phyloP scores from a whole-genome alignment of 768 basidiomycete genomes.

The Xerocomellus intermedius region DNA sequence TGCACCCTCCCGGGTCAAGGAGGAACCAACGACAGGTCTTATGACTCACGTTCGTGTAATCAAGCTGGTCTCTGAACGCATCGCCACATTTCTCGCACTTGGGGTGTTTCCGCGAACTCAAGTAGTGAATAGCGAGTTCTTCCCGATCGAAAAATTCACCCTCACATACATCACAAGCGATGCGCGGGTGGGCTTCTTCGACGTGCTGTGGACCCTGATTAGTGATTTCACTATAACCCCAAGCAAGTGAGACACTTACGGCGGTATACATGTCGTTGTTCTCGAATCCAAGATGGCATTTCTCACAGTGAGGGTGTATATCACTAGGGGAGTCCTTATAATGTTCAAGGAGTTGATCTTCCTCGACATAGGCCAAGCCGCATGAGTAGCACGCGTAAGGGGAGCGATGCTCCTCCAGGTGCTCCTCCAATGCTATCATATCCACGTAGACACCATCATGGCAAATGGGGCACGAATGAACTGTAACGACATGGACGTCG shows the following conservation, averaged over 20 bases:
- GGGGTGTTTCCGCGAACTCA: slow-evolving; percentile 27
- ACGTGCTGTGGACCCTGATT: slow-evolving; percentile 35
- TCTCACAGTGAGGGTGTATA: slow-evolving; percentile 37
- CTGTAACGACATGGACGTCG: slow-evolving; percentile 30
- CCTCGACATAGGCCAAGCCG: slow-evolving; percentile 24
- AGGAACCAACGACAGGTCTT: background rate
- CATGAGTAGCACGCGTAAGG: slow-evolving; percentile 28
- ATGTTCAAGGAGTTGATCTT: slow-evolving; percentile 40
- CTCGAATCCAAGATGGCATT: slow-evolving; percentile 37
- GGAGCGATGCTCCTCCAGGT: slow-evolving; percentile 30
- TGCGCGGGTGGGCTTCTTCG: slow-evolving; percentile 36
- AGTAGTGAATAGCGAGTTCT: slow-evolving; percentile 27
- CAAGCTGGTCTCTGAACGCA: slow-evolving; percentile 28
- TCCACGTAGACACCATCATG: slow-evolving; percentile 33
- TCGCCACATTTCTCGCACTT: slow-evolving; percentile 26
- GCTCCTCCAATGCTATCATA: slow-evolving; percentile 23
- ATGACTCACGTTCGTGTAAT: slow-evolving; percentile 28
- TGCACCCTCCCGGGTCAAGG: slow-evolving; percentile 16
- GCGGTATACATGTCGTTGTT: slow-evolving; percentile 26
- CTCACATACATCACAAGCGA: slow-evolving; percentile 34
- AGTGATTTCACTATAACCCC: background rate
- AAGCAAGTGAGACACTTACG: slow-evolving; percentile 23
- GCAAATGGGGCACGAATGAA: slow-evolving; percentile 33
- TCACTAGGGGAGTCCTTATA: slow-evolving; percentile 36
- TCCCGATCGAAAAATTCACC: slow-evolving; percentile 21